Evolutionary conservation across 306 rosid species (phyloP).

Genomic region (Vigna reflexopilosa): DNA sequence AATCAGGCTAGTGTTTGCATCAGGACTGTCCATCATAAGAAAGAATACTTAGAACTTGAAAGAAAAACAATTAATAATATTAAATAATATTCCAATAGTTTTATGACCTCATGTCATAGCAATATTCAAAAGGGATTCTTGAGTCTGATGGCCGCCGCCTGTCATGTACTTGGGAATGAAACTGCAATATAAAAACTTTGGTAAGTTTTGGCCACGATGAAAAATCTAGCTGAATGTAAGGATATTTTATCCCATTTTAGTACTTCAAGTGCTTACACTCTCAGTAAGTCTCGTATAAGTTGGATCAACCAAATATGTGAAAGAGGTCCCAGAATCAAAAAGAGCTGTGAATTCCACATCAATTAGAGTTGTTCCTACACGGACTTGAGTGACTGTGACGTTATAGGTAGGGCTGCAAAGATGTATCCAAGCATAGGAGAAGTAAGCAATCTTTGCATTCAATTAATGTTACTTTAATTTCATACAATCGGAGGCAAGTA

Average conservation of each 20-base stretch:
- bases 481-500: slow-evolving; percentile 49
- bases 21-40: slow-evolving; percentile 65
- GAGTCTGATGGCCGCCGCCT: slow-evolving; percentile 66
- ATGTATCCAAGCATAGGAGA: slow-evolving; percentile 46
- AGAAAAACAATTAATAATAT: slow-evolving; percentile 18
- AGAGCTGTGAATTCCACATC: slow-evolving; percentile 76
- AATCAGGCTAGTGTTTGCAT: slow-evolving; percentile 72
- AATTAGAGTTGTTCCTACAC: slow-evolving; percentile 73
- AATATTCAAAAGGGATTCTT: slow-evolving; percentile 87
- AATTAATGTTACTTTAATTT: slow-evolving; percentile 32
- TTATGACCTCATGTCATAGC: slow-evolving; percentile 87
- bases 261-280: slow-evolving; percentile 64
- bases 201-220: slow-evolving; percentile 35
- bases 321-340: slow-evolving; percentile 94
- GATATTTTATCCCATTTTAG: slow-evolving; percentile 28
- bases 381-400: slow-evolving; percentile 76
- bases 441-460: slow-evolving; percentile 30
- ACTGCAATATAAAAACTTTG: slow-evolving; percentile 57
- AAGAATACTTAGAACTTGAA: slow-evolving; percentile 41
- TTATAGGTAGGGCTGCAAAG: slow-evolving; percentile 86
- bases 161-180: slow-evolving; percentile 78
- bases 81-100: slow-evolving; percentile 7
- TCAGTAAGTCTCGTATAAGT: slow-evolving; percentile 62
- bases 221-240: slow-evolving; percentile 19
- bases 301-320: slow-evolving; percentile 88